These are phyloP conservation scores for Aspergillus taichungensis DNA, from an alignment of 495 filamentous ascomycete species.

Conservation along the genomic window DNA sequence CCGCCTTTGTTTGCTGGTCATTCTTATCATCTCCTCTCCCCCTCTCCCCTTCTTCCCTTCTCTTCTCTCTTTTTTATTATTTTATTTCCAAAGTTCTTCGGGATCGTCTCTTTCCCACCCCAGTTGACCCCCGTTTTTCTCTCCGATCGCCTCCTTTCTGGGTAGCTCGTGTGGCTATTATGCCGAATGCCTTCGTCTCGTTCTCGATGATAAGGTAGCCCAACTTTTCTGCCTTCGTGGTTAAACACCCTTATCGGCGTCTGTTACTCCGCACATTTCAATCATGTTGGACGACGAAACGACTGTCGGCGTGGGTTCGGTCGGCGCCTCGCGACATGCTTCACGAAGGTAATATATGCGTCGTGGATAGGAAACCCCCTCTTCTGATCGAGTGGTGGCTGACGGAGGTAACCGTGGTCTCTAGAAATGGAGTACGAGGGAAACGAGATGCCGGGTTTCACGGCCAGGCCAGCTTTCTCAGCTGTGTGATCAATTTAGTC, in stretches of 20 bases:
- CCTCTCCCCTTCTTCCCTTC: neutral
- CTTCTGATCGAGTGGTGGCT: slow-evolving; percentile 5
- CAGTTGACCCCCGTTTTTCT: neutral
- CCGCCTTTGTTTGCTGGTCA: neutral
- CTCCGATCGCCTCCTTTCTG: no score
- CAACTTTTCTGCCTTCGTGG: neutral
- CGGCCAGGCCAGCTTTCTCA: slow-evolving; percentile 80
- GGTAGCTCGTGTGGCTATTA: no score
- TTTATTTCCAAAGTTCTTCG: neutral
- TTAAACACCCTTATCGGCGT: neutral
- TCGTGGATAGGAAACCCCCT: neutral
- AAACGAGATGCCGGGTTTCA: slow-evolving; percentile 41
- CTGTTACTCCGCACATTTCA: neutral
- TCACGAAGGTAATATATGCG: slow-evolving; percentile 25
- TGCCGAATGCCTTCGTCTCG: no score
- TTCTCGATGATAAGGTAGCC: no score
- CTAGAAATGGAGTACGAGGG: slow-evolving; percentile 36
- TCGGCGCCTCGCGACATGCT: slow-evolving; percentile 13
- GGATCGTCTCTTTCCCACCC: neutral
- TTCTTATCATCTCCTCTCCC: neutral
- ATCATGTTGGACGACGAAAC: slow-evolving; percentile 29
- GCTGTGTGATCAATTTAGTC: slow-evolving; percentile 87
- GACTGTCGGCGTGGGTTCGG: slow-evolving; percentile 17
- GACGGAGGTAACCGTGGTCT: slow-evolving; percentile 7
- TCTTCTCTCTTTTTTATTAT: slow-evolving; percentile 2